Conservation (phyloP, 371 early-diverging fungal species). For the Haplosporangium sp. region DNA sequence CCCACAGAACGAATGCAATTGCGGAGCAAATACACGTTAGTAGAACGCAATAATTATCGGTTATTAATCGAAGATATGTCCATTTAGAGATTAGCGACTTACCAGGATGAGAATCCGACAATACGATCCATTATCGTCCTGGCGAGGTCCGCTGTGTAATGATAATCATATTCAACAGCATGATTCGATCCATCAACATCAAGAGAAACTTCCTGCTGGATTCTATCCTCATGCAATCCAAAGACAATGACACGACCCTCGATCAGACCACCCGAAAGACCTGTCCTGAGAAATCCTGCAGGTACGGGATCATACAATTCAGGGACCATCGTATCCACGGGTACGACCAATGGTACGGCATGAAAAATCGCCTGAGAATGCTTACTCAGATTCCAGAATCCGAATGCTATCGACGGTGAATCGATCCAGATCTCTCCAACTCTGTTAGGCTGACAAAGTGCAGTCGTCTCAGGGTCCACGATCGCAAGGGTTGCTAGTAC, state of each 20-base stretch:
- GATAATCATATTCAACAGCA: constrained; percentile 61
- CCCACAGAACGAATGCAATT: not conserved
- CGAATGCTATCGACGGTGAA: constrained; percentile 78
- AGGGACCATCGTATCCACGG: constrained; percentile 60
- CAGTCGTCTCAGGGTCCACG: constrained; percentile 83
- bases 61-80: not conserved
- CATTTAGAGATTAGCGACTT: constrained; percentile 15
- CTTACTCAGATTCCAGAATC: constrained; percentile 84
- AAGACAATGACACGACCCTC: constrained; percentile 78
- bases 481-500: constrained; percentile 73
- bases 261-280: constrained; percentile 82
- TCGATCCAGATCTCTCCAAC: constrained; percentile 91
- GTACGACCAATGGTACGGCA: constrained; percentile 68
- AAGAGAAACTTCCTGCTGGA: constrained; percentile 66
- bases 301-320: constrained; percentile 60
- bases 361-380: constrained; percentile 80
- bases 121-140: constrained; percentile 64
- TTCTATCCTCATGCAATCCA: constrained; percentile 81
- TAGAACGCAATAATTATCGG: not conserved
- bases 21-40: not conserved
- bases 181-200: constrained; percentile 46
- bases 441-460: constrained; percentile 77
- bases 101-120: constrained; percentile 72
- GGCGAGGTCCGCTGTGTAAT: constrained; percentile 63
- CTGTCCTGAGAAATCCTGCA: constrained; percentile 77